Percentiles rank a stretch among this genome's conserved stretches.
phyloP scores from a whole-genome alignment of 257 asterid species.

The Salvia hispanica region DNA sequence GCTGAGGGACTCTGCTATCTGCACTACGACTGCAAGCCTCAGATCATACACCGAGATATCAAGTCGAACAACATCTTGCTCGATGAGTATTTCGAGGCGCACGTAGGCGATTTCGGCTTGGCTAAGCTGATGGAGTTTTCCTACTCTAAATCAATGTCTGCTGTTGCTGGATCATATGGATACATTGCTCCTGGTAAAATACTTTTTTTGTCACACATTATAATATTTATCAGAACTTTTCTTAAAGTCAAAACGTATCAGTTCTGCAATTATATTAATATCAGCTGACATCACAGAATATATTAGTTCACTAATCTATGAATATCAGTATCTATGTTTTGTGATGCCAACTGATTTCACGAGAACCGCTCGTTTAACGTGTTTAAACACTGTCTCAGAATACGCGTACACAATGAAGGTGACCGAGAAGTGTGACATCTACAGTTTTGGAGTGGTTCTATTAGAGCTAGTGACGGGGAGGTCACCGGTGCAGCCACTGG shows the following conservation, averaged over 20 bases:
- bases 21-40: conserved; percentile 83
- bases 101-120: conserved; percentile 90
- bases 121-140: conserved; percentile 81
- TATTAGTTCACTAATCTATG: too few relatives aligned
- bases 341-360: too few relatives aligned
- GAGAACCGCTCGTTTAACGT: not conserved
- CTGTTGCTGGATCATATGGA: conserved; percentile 95
- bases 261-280: too few relatives aligned
- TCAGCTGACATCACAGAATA: too few relatives aligned
- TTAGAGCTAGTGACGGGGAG: conserved; percentile 74
- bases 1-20: conserved; percentile 85
- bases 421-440: conserved; percentile 86
- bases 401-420: conserved; percentile 95
- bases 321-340: too few relatives aligned
- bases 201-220: not conserved
- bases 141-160: conserved; percentile 82
- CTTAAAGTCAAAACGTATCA: too few relatives aligned
- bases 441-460: conserved; percentile 83
- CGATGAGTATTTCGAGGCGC: conserved; percentile 74
- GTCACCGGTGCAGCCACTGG: conserved; percentile 83
- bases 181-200: conserved; percentile 91
- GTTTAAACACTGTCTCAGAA: conserved; percentile 46
- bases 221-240: too few relatives aligned
- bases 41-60: conserved; percentile 80
- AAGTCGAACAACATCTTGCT: conserved; percentile 83